Evolutionary conservation across 768 basidiomycete genomes (phyloP), one percentile per base, ranked within the genome.

Genomic region (Leccinum uliginosum): DNA sequence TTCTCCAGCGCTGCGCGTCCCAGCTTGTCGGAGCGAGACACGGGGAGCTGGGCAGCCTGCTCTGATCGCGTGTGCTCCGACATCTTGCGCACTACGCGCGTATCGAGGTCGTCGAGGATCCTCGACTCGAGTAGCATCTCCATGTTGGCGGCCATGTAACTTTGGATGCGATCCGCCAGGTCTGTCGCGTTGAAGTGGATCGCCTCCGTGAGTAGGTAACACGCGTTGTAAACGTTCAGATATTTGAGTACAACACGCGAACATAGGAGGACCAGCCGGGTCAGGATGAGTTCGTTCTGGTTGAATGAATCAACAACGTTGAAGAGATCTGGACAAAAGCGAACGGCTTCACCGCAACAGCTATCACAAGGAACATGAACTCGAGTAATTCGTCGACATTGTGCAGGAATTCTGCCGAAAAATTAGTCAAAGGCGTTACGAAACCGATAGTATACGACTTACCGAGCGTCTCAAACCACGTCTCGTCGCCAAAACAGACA

Each of bases 251-350:
- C 80, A 44, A 88, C 79, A 9, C 76, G 74, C 1, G 94, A 95
- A 73, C 94, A 97, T 24, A 96, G 73, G 2, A 91, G 79, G 34
- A 92, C 81, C 19, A 98, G 81, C 19, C 86, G 84, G 65, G 91
- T 91, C n/a, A 98, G 76, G 9, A 97, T 80, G 3, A 98, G 74
- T 71, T 98, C 93, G 60, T 89, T 94, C 88, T 95, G 21, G 14
- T 50, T 9, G 14, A 51, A 30, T 19, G 14, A 35, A n/a, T 53
- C 3, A 56, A 17, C 5, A 27, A 30, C 15, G 23, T 4, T 29
- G 26, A 24, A 15, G 30, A 23, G 3, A 34, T 21, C 1, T 4
- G 6, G 9, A 3, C 0, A 10, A 40, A 7, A 46, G 14, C 5
- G 3, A 49, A 54, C 2, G 26, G 27, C 75, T 82, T 69, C 68